These are phyloP conservation scores for Ambrosiella cleistominuta DNA, from an alignment of 2,329 filamentous ascomycete genomes.

Conservation along the genomic window DNA sequence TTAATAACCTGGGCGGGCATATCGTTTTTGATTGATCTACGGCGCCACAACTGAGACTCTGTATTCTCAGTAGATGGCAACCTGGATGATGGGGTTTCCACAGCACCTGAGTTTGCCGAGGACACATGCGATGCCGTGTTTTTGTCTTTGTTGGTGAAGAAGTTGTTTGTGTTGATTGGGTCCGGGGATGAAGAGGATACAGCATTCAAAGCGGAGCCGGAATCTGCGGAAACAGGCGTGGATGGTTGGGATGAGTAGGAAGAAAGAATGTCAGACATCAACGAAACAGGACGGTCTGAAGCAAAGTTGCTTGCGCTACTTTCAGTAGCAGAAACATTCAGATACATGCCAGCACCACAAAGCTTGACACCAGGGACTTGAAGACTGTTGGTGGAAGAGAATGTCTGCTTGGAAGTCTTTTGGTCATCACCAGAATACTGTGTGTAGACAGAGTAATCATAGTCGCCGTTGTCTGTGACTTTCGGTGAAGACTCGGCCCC, in stretches of 20 bases:
- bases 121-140: neutral
- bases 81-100: neutral
- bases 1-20: slow-evolving; percentile 29
- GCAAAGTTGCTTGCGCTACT: slow-evolving; percentile 9
- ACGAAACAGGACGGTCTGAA: slow-evolving; percentile 9
- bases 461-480: slow-evolving; percentile 1
- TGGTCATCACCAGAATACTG: slow-evolving; percentile 10
- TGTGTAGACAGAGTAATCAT: slow-evolving; percentile 7
- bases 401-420: slow-evolving; percentile 9
- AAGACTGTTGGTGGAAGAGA: slow-evolving; percentile 4
- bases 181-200: neutral
- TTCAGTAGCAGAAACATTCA: slow-evolving; percentile 15
- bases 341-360: neutral
- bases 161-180: neutral
- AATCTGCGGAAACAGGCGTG: slow-evolving; percentile 7
- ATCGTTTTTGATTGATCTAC: slow-evolving; percentile 33
- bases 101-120: neutral
- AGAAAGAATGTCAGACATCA: slow-evolving; percentile 14
- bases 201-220: neutral
- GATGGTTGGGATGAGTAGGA: slow-evolving; percentile 16
- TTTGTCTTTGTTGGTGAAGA: neutral
- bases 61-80: slow-evolving; percentile 3
- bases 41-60: slow-evolving; percentile 26
- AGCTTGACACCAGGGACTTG: slow-evolving; percentile 1
- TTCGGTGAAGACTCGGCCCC: slow-evolving; percentile 6